These are phyloP conservation scores for Auxenochlorella pyrenoidosa DNA, from an alignment of 139 green algal species.

Conservation along the genomic window DNA sequence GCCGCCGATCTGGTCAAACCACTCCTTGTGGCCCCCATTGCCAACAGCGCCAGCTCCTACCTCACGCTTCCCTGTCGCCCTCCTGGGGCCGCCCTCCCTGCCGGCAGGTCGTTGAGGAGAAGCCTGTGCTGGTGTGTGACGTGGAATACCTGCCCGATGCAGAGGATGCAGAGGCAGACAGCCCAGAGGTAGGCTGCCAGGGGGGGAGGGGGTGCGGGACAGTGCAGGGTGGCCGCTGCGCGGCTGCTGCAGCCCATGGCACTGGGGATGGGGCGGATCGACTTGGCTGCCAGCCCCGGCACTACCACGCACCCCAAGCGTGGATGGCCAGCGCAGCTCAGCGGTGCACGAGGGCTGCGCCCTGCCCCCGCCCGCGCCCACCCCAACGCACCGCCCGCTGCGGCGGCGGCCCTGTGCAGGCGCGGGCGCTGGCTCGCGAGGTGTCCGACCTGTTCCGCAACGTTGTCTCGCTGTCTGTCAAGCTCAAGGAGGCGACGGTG, in stretches of 20 bases:
- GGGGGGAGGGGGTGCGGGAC: background rate
- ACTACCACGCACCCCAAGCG: too few species aligned
- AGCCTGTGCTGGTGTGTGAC: constrained; percentile 60
- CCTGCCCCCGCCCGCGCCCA: too few species aligned
- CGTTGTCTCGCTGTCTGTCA: constrained; percentile 41
- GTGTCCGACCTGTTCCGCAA: constrained; percentile 45
- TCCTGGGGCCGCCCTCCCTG: background rate
- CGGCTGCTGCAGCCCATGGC: background rate
- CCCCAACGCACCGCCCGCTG: too few species aligned
- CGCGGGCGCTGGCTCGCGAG: constrained; percentile 8
- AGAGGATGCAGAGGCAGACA: constrained; percentile 19
- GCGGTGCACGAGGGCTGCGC: too few species aligned
- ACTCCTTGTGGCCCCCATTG: too few species aligned
- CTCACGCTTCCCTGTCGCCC: too few species aligned
- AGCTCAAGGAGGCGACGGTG: constrained; percentile 33
- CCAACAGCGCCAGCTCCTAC: too few species aligned
- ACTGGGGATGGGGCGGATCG: too few species aligned
- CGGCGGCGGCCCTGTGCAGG: constrained; percentile 12
- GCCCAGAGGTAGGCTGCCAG: background rate
- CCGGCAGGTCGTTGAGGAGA: constrained; percentile 51
- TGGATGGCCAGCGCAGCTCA: too few species aligned
- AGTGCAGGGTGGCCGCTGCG: too few species aligned
- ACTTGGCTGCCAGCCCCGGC: too few species aligned
- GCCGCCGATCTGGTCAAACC: too few species aligned
- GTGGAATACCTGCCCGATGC: constrained; percentile 59